Evolutionary conservation across 495 filamentous ascomycete species (phyloP), one percentile per base, ranked within the genome.

Genomic region (Polyplosphaeria fusca): DNA sequence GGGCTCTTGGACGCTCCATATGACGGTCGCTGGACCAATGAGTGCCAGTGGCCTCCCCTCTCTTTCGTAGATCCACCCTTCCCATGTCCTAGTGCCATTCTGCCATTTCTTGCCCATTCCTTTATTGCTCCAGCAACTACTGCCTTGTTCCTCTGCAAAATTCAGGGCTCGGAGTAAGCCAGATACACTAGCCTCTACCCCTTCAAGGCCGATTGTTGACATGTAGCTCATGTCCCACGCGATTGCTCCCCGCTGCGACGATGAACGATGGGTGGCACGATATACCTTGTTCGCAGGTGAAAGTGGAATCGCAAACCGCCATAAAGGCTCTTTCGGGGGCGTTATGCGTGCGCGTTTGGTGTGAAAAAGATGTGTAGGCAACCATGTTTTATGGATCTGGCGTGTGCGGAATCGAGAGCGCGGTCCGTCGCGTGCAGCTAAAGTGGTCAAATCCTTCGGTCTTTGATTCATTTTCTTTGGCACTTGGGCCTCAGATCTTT

Each of bases 221-320:
- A 93, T 88, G 68, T 96, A 98, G 66, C 91, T 96, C 81, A 83
- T 89, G 73, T 98, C 93, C 92, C 94, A 98, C 2, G 81, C 86
- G 9, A 92, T 78, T 47, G 79, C 81, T 19, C 84, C 84, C 48
- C 82, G 72, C 16, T 85, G 76, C 16, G 82, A 82, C 30, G 77
- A 79, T n/a, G 91, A 87, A 32, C 94, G 79, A 73, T 96, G 91
- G 1, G 89, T 93, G 32, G 86, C 82, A 18, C 93, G 76, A 70
- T 95, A 96, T 48, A 84, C 84, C 72, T 98, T 98, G 65, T 89
- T 84, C 1, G 86, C 92, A 0, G 91, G 88, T 28, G 85, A 87
- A 41, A 95, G 67, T 0, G 91, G 89, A 24, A 98, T 70, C 0
- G 89, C 81, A 71, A 96, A 96, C 37, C 91, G 79, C 93, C 93